A percentile compares a stretch with the other conserved stretches of the same genome.
phyloP scores from a whole-genome alignment of 768 basidiomycete species.

The Kwoniella shandongensis region DNA sequence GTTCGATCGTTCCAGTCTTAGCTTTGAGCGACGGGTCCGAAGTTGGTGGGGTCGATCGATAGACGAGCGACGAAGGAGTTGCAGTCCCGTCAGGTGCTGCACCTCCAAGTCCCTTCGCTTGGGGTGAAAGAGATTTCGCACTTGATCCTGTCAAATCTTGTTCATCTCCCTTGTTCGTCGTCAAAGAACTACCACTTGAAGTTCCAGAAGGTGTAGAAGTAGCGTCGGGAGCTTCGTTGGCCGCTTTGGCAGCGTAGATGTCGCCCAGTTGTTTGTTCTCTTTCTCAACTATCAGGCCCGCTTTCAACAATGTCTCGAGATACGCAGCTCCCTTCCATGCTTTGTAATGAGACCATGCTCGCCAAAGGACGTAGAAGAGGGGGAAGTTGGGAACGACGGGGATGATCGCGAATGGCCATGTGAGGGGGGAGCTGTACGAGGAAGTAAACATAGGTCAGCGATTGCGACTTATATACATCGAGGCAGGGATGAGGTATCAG shows the following conservation, averaged over 20 bases:
- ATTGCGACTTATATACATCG: background rate
- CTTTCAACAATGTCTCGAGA: constrained; percentile 44
- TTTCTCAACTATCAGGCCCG: constrained; percentile 41
- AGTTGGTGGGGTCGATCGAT: constrained; percentile 9
- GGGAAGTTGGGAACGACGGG: constrained; percentile 55
- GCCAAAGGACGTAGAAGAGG: constrained; percentile 54
- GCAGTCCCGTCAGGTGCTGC: constrained; percentile 37
- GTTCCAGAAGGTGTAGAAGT: constrained; percentile 17
- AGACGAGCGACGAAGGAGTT: constrained; percentile 32
- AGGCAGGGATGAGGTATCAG: too few relatives aligned
- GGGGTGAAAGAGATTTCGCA: constrained; percentile 13
- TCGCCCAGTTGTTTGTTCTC: constrained; percentile 33
- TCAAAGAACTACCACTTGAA: background rate
- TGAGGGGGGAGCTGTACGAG: constrained; percentile 42
- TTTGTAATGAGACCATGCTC: constrained; percentile 54
- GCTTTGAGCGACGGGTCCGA: constrained; percentile 2
- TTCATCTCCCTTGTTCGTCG: background rate
- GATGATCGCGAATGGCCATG: constrained; percentile 52
- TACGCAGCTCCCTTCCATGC: constrained; percentile 51
- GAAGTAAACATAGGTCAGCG: background rate
- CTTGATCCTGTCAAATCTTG: background rate
- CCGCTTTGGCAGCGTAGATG: constrained; percentile 36
- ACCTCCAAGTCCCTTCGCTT: constrained; percentile 29
- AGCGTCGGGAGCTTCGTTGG: constrained; percentile 32
- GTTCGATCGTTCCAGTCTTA: constrained; percentile 13